phyloP scores from a whole-genome alignment of 2,329 filamentous ascomycete species.

The Grosmannia clavigera region DNA sequence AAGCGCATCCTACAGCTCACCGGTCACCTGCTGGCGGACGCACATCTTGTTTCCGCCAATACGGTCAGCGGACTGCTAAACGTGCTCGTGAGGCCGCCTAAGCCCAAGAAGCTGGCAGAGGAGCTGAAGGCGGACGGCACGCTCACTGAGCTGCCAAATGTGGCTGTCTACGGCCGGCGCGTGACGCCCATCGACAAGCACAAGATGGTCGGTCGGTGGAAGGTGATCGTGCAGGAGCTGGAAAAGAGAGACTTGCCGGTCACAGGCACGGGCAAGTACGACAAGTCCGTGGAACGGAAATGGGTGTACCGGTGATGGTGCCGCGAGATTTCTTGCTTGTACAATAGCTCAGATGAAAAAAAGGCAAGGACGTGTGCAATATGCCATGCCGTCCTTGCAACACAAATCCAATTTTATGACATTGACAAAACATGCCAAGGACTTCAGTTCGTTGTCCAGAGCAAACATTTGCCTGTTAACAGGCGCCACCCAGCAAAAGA shows the following conservation, averaged over 20 bases:
- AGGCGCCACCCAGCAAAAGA: too few species aligned
- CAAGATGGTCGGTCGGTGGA: constrained; percentile 32
- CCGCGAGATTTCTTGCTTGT: background rate
- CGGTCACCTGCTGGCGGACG: constrained; percentile 64
- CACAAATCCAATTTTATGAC: background rate
- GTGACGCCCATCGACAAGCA: constrained; percentile 63
- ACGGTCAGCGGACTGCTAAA: constrained; percentile 43
- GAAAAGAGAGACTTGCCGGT: constrained; percentile 17
- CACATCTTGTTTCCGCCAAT: constrained; percentile 43
- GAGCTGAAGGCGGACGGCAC: constrained; percentile 35
- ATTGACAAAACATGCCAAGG: too few species aligned
- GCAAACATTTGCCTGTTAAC: too few species aligned
- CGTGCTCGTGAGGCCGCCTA: constrained; percentile 39
- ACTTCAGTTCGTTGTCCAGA: too few species aligned
- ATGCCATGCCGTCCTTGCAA: background rate
- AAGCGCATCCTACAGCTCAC: constrained; percentile 75
- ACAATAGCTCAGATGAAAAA: background rate
- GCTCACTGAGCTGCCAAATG: constrained; percentile 50
- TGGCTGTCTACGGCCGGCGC: constrained; percentile 51
- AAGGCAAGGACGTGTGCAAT: background rate
- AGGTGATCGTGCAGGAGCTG: constrained; percentile 23
- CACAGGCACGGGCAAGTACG: constrained; percentile 15
- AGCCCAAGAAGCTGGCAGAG: constrained; percentile 51
- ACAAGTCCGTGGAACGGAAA: constrained; percentile 12
- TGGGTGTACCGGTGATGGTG: constrained; percentile 6